A percentile compares a stretch with the other conserved stretches of the same genome.
phyloP scores from a whole-genome alignment of 78 protist genomes.

The Creolimax fragrantissima region DNA sequence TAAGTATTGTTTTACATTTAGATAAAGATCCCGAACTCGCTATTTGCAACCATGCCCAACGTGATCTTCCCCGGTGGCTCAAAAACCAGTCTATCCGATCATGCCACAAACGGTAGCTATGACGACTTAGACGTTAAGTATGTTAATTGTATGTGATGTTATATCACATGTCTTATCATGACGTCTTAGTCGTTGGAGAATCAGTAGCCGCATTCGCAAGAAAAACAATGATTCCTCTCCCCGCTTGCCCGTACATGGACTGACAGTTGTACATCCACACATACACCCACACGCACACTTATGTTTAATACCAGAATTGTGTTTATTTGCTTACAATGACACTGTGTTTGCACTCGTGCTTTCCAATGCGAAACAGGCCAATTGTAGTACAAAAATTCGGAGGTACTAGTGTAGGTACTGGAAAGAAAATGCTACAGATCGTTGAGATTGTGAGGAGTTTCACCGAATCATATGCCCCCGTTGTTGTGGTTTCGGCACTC shows the following conservation, averaged over 20 bases:
- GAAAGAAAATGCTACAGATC: background rate
- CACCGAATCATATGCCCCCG: background rate
- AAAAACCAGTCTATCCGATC: background rate
- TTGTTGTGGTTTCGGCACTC: slow-evolving; percentile 16
- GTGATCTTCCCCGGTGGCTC: background rate
- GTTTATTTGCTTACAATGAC: too few relatives aligned
- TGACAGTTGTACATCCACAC: too few relatives aligned
- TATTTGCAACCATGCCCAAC: background rate
- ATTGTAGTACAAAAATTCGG: slow-evolving; percentile 31
- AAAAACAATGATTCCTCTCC: background rate
- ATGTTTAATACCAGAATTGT: too few relatives aligned
- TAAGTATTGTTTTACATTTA: too few relatives aligned
- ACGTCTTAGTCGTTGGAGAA: background rate
- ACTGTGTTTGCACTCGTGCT: too few relatives aligned
- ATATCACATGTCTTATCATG: background rate
- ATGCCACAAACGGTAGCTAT: background rate
- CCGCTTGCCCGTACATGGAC: background rate
- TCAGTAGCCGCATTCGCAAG: background rate
- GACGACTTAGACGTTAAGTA: background rate
- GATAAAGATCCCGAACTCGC: background rate
- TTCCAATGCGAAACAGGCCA: too few relatives aligned
- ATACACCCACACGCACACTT: too few relatives aligned
- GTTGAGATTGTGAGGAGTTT: background rate
- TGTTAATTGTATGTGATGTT: background rate
- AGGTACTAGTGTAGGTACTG: slow-evolving; percentile 33